Conservation (phyloP, 2,329 filamentous ascomycete species). For the Setomelanomma holmii region DNA sequence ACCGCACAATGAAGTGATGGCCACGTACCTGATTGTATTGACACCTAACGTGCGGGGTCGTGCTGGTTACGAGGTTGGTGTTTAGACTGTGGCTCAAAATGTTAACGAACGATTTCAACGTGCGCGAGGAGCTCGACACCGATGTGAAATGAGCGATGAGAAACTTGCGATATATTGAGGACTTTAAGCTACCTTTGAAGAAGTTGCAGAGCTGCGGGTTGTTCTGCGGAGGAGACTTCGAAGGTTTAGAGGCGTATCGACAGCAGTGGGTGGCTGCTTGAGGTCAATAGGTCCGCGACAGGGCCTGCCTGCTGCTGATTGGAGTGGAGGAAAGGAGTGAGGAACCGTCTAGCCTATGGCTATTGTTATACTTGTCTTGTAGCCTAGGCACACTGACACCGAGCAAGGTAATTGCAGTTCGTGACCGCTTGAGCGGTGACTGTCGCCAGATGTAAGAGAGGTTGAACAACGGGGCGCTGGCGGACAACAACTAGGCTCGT, state of each 20-base stretch:
- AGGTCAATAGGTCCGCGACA: conserved; percentile 9
- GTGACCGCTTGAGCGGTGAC: conserved; percentile 10
- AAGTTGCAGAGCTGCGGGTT: neutral
- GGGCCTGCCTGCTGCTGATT: conserved; percentile 2
- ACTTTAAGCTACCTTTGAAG: neutral
- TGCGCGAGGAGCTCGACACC: neutral
- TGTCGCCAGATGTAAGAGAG: conserved; percentile 8
- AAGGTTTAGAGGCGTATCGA: neutral
- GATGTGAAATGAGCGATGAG: neutral
- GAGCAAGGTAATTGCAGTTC: conserved; percentile 6
- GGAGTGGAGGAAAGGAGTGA: conserved; percentile 4
- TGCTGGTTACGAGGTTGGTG: neutral
- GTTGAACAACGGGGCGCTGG: neutral
- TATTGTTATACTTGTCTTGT: conserved; percentile 13
- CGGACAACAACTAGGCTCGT: neutral
- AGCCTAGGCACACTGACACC: conserved; percentile 9
- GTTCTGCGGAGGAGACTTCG: neutral
- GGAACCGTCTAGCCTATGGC: neutral
- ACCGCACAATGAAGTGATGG: conserved; percentile 1
- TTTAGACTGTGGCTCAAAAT: neutral
- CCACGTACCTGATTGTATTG: conserved; percentile 17
- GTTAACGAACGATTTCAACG: neutral
- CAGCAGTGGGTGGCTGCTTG: conserved; percentile 8
- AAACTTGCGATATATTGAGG: neutral
- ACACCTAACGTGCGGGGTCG: neutral